Percentiles rank a stretch among this genome's conserved stretches.
Conservation (phyloP, 805 yeast genomes). For the Myxozyma nipponensis region DNA sequence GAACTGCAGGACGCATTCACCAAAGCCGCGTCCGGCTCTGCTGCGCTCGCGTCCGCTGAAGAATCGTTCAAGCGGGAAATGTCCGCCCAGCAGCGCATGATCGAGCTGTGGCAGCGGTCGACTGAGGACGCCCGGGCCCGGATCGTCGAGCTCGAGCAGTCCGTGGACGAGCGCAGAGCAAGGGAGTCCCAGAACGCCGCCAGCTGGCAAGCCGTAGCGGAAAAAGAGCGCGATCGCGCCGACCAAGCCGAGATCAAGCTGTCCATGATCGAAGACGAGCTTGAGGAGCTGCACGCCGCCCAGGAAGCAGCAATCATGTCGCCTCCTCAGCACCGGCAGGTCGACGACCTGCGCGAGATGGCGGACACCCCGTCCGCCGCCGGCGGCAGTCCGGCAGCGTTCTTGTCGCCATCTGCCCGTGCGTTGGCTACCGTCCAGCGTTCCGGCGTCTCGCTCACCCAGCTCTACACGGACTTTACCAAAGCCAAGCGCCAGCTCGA, state of each 20-base stretch:
- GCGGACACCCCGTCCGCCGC: constrained; percentile 15
- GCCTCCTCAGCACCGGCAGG: not conserved
- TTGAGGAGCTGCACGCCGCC: constrained; percentile 32
- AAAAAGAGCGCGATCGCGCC: constrained; percentile 39
- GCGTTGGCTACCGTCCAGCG: constrained; percentile 45
- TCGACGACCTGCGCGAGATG: constrained; percentile 1
- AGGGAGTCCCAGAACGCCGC: constrained; percentile 41
- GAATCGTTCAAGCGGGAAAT: constrained; percentile 56
- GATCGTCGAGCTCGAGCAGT: constrained; percentile 50
- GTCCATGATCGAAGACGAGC: constrained; percentile 44
- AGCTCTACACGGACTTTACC: constrained; percentile 61
- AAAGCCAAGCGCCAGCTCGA: constrained; percentile 61
- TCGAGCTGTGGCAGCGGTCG: constrained; percentile 53
- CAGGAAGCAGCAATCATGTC: constrained; percentile 7
- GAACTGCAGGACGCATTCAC: constrained; percentile 44
- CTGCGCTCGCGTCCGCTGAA: constrained; percentile 43
- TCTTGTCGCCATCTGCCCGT: constrained; percentile 57
- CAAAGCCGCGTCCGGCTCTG: constrained; percentile 48
- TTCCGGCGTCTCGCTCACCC: constrained; percentile 59
- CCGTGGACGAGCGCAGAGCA: constrained; percentile 42
- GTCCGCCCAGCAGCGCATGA: constrained; percentile 56
- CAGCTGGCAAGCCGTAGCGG: constrained; percentile 40
- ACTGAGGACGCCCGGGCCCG: constrained; percentile 51
- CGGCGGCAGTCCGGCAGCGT: constrained; percentile 10
- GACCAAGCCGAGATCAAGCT: constrained; percentile 41